These are phyloP conservation scores for Scheffersomyces ergatensis DNA, from an alignment of 805 yeast species.

Conservation along the genomic window DNA sequence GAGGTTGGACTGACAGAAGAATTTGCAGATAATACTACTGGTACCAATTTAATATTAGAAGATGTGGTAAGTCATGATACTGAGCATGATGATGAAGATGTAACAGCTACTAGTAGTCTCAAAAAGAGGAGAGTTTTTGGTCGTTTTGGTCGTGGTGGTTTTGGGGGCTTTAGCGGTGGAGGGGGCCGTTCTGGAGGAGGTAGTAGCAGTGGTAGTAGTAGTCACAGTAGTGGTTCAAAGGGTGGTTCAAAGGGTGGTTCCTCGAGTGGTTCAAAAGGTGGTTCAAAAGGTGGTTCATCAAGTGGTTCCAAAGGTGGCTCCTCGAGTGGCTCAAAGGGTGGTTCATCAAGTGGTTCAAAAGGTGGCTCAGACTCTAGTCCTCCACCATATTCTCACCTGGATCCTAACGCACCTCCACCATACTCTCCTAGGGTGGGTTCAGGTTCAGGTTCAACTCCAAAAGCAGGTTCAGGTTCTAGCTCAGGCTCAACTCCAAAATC, in stretches of 20 bases:
- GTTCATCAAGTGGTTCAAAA: not conserved
- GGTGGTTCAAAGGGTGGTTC: not conserved
- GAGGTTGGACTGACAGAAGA: not conserved
- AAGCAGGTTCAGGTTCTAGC: not conserved
- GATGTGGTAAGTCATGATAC: not conserved
- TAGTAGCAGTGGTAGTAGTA: not conserved
- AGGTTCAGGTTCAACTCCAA: not conserved
- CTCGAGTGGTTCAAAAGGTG: not conserved
- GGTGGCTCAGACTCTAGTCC: not conserved
- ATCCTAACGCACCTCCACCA: not conserved
- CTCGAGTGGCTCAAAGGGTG: not conserved
- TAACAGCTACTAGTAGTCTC: not conserved
- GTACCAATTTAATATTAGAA: no score
- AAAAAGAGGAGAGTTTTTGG: not conserved
- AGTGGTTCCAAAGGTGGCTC: not conserved
- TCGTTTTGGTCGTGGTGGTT: no score
- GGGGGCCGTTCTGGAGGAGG: no score
- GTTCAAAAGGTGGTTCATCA: not conserved
- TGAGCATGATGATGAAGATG: not conserved
- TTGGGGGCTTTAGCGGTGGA: no score
- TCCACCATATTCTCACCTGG: constrained; percentile 1
- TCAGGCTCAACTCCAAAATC: not conserved
- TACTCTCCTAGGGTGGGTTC: not conserved
- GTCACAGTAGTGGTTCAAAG: not conserved
- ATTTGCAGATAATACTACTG: not conserved